phyloP scores from a whole-genome alignment of 768 basidiomycete genomes.

The Lactifluus hygrophoroides region DNA sequence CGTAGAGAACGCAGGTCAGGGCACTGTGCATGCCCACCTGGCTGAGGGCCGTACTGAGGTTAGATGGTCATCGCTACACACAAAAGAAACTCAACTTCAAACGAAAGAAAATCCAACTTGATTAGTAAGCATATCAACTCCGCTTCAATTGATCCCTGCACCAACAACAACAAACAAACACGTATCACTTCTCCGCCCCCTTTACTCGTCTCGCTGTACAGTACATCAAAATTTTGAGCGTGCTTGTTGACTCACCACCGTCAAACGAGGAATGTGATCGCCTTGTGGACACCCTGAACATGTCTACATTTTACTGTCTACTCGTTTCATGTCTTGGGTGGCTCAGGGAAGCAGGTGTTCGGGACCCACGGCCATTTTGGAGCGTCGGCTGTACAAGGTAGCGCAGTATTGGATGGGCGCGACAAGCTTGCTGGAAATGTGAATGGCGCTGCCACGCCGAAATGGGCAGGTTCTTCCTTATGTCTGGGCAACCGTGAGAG shows the following conservation, averaged over 20 bases:
- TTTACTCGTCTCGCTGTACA: background rate
- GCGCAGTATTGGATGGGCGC: slow-evolving; percentile 17
- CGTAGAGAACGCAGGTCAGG: too few species aligned
- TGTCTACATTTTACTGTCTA: slow-evolving; percentile 13
- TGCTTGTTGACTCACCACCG: background rate
- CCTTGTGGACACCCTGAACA: slow-evolving; percentile 8
- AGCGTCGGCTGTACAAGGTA: slow-evolving; percentile 7
- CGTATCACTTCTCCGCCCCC: too few species aligned
- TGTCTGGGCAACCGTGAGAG: slow-evolving; percentile 11
- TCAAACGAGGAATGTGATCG: slow-evolving; percentile 1
- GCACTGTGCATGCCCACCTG: too few species aligned
- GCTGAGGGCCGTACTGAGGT: too few species aligned
- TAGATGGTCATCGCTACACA: too few species aligned
- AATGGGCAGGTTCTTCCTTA: background rate
- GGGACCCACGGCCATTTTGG: slow-evolving; percentile 3
- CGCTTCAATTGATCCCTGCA: too few species aligned
- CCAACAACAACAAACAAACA: too few species aligned
- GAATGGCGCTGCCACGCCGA: background rate
- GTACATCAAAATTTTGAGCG: slow-evolving; percentile 9
- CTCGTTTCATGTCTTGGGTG: slow-evolving; percentile 11
- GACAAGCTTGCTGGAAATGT: slow-evolving; percentile 10
- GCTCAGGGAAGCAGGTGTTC: slow-evolving; percentile 1
- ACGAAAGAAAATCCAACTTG: too few species aligned
- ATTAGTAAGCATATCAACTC: too few species aligned
- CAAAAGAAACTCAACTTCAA: too few species aligned